A percentile compares a stretch with the other conserved stretches of the same genome.
Conservation (phyloP, 257 asterid genomes). For the Solanum chaucha region DNA sequence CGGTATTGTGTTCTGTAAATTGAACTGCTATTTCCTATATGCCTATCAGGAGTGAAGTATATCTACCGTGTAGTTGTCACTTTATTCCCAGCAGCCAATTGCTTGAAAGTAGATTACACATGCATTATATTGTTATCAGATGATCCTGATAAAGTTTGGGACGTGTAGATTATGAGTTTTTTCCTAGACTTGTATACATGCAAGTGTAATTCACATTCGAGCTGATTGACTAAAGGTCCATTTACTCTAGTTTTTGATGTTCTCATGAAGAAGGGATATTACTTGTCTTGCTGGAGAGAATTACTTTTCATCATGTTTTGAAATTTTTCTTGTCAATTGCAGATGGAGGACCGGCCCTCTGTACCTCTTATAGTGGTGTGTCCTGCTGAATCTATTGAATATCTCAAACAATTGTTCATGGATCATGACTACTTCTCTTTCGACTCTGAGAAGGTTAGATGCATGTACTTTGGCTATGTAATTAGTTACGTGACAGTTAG, state of each 20-base stretch:
- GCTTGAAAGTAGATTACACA: not conserved
- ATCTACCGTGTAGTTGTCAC: not conserved
- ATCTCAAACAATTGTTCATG: conserved; percentile 46
- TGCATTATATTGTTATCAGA: not conserved
- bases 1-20: not conserved
- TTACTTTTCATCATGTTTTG: conserved; percentile 6
- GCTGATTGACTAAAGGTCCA: not conserved
- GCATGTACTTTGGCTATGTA: not conserved
- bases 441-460: conserved; percentile 72
- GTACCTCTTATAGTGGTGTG: conserved; percentile 67
- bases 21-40: not conserved
- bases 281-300: not conserved
- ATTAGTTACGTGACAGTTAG: not conserved
- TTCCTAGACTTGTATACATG: not conserved
- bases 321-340: conserved; percentile 23
- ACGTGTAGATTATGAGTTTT: not conserved
- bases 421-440: conserved; percentile 54
- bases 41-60: not conserved
- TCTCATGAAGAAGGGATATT: not conserved
- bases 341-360: conserved; percentile 47
- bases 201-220: not conserved
- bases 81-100: not conserved
- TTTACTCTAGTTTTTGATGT: not conserved
- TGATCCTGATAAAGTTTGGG: not conserved
- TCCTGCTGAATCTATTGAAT: conserved; percentile 38